Evolutionary conservation across 108 stramenopile species (phyloP), one percentile per base, ranked within the genome.

Genomic region (Phaeodactylum tricornutum): DNA sequence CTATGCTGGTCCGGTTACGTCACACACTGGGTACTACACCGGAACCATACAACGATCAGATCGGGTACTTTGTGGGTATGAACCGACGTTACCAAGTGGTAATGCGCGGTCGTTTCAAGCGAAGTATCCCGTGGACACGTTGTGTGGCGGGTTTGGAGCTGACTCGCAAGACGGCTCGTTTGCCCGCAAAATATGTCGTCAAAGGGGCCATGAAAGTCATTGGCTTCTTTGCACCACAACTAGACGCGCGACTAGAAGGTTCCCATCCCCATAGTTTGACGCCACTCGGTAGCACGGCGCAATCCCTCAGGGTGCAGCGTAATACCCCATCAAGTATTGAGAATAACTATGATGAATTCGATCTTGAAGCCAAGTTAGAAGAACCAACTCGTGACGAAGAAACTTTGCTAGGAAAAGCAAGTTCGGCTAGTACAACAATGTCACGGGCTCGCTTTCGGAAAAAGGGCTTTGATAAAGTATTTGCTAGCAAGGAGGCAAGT

Each of bases 281-380:
- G 36, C 87, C 87, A 22, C 69, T 88, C 4, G 82, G 82, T 24
- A 74, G 72, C 20, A 81, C 80, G n/a, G 77, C 87, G 0, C 87
- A 88, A 69, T 50, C 57, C n/a, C 51, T 84, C 16, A 43, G 38
- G 1, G 65, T 80, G 9, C 50, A 69, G 12, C 59, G 64, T 34
- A 24, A 45, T 43, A 34, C 30, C 47, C 64, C 57, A n/a, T 50
- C 41, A 31, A 42, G 14, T 15, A 27, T 62, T 22, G 53, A 20
- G 9, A 30, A 34, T 35, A 25, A 57, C 31, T 17, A 51, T 32
- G 54, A 61, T 22, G 53, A 40, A 5, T 26, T 29, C 16, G 46
- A 54, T 38, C 37, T 47, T 8, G 58, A 69, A 19, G 63, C 60
- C 8, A 38, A 19, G 16, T 50, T 55, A 50, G 50, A 49, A 35